Evolutionary conservation across 2,329 filamentous ascomycete species (phyloP), one percentile per base, ranked within the genome.

Genomic region (Sphaerulina musiva): DNA sequence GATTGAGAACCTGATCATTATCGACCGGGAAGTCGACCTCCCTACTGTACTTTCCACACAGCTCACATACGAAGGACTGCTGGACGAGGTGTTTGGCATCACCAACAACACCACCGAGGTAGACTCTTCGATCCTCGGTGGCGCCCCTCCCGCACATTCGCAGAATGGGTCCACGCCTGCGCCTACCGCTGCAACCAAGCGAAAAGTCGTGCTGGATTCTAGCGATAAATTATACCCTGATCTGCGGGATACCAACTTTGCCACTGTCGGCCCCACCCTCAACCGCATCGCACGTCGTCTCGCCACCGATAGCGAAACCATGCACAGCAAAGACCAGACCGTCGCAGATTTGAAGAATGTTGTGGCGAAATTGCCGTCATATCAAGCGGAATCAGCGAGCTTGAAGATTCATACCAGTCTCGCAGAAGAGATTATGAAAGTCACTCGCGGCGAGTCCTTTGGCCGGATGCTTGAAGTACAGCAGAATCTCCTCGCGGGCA

Each of bases 21-120:
- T 98, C 52, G 93, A 98, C 70, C 87, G 93, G 47, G 91, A 96
- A 68, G 86, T 95, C 52, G 93, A 98, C 70, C 90, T 93, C 65
- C 89, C 92, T 12, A 96, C 93, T 1, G 86, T 87, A 0, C 78
- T 98, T 12, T 83, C 98, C 51, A 97, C 92, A 0, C 93, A 98
- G 69, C 76, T 98, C 58, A 98, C 93, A 1, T 98, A 98, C 66
- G 92, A 98, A 73, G 93, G 93, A 3, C 77, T 98, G 26, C 86
- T 98, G 51, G 95, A 98, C 66, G 93, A 98, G 69, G 80, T 93
- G 12, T 95, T 95, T 67, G 85, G 87, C 32, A 95, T 98, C 57
- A 83, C 88, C 60, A 87, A 96, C 67, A 97, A 95, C 66, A 90
- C 95, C 68, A 85, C 89, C 38, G 93, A 97, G 68, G 84, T 97